Evolutionary conservation across 2,329 filamentous ascomycete genomes (phyloP), one percentile per base, ranked within the genome.

Genomic region (Aspergillus sojae): DNA sequence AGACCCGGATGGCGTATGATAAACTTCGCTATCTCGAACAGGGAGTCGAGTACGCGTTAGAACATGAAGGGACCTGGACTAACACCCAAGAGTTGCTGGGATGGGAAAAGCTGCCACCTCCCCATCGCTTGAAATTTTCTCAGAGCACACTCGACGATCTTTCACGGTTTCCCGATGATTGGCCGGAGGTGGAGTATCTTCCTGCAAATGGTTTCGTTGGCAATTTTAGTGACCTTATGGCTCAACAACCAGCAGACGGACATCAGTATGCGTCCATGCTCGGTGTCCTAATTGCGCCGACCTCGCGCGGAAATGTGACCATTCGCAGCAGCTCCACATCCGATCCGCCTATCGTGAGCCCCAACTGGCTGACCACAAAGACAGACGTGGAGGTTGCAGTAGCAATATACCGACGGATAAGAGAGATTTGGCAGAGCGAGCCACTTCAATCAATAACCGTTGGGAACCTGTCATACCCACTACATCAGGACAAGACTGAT

Each of bases 231-330:
- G 57, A 61, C 45, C 39, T 23, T n/a, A 23, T 57, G n/a, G 26
- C n/a, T 2, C 36, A 23, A 3, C n/a, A 32, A 23, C 72, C 72
- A 1, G 53, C 30, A 5, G 75, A 77, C 57, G 70, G 69, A 23
- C 68, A 66, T 61, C 71, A 75, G 36, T 77, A 79, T 53, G 72
- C 68, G 3, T 67, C 70, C 10, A 39, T 77, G 1, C 48, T 65
- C 2, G 70, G 66, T 3, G 75, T 74, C 0, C 68, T 84, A 0
- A 71, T 79, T 2, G 74, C 80, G 0, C 79, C 81, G 4, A 61
- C 77, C 0, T 82, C 80, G 0, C 78, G 79, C 0, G 83, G 83
- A 6, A 82, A 73, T 53, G 72, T 84, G 2, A 79, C 76, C 0
- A 74, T 84, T 36, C 57, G 57, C 1, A 78, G 75, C 0, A 48